Conservation (phyloP, 768 basidiomycete species). For the Trametes sanguinea region DNA sequence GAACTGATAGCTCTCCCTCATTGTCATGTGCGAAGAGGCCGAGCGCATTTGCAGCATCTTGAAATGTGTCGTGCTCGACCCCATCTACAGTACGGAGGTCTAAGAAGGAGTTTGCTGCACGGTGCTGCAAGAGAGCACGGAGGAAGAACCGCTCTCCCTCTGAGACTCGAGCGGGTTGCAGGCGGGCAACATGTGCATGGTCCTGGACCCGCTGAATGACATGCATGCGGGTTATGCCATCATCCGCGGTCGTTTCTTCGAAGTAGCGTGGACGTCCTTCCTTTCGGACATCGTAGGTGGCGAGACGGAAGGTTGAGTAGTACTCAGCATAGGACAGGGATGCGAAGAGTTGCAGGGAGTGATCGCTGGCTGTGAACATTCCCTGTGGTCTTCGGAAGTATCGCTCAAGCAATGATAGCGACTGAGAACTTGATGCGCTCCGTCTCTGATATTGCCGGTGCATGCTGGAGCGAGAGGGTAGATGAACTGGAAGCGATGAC, state of each 20-base stretch:
- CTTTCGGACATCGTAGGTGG: conserved; percentile 4
- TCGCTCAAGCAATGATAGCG: conserved; percentile 22
- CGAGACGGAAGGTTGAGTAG: conserved; percentile 22
- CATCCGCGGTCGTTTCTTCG: conserved; percentile 4
- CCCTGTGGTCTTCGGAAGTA: conserved; percentile 27
- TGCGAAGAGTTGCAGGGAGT: conserved; percentile 5
- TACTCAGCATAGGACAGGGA: conserved; percentile 25
- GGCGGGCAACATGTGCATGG: conserved; percentile 26
- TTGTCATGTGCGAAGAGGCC: conserved; percentile 31
- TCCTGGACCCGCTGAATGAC: conserved; percentile 16
- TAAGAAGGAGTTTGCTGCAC: conserved; percentile 21
- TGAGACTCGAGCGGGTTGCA: conserved; percentile 30
- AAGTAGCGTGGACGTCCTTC: conserved; percentile 4
- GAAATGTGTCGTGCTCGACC: conserved; percentile 21
- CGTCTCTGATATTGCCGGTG: conserved; percentile 31
- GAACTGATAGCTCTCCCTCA: conserved; percentile 19
- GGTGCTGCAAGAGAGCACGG: conserved; percentile 30
- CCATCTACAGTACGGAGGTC: conserved; percentile 14
- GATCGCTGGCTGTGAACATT: not conserved
- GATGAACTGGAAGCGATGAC: conserved; percentile 31
- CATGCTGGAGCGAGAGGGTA: conserved; percentile 3
- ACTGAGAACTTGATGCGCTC: not conserved
- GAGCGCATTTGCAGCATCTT: conserved; percentile 16
- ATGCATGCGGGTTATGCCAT: conserved; percentile 19
- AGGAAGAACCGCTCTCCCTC: conserved; percentile 41